phyloP scores from a whole-genome alignment of 129 eudicot species.

The Erigeron canadensis region DNA sequence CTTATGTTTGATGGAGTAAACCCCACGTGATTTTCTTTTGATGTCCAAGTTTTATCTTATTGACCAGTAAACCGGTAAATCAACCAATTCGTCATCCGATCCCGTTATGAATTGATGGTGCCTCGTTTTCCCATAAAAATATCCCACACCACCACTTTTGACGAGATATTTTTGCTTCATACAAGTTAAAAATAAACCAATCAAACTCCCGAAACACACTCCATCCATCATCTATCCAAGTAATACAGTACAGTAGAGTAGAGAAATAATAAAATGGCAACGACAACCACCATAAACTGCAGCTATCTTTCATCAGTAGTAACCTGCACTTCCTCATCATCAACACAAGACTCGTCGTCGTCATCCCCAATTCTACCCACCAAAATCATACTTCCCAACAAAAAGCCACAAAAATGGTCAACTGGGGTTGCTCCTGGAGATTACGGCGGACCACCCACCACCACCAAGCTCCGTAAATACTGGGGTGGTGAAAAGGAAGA shows the following conservation, averaged over 20 bases:
- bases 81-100: no score
- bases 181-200: not conserved
- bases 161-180: not conserved
- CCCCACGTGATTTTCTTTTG: no score
- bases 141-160: no score
- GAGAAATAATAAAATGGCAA: conserved; percentile 47
- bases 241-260: not conserved
- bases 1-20: no score
- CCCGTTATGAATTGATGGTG: no score
- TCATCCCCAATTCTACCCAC: conserved; percentile 49
- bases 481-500: conserved; percentile 93
- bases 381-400: conserved; percentile 75
- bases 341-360: conserved; percentile 21
- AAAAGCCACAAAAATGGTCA: conserved; percentile 93
- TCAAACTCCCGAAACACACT: not conserved
- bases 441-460: conserved; percentile 88
- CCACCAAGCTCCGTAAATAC: conserved; percentile 87
- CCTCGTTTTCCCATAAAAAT: no score
- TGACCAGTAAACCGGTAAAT: no score
- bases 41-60: no score
- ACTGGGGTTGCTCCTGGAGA: conserved; percentile 95
- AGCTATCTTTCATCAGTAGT: conserved; percentile 36
- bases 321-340: conserved; percentile 50
- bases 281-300: conserved; percentile 30
- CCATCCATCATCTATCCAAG: conserved; percentile 16